These are phyloP conservation scores for Fragaria nilgerrensis DNA, from an alignment of 306 rosid species.

Conservation along the genomic window DNA sequence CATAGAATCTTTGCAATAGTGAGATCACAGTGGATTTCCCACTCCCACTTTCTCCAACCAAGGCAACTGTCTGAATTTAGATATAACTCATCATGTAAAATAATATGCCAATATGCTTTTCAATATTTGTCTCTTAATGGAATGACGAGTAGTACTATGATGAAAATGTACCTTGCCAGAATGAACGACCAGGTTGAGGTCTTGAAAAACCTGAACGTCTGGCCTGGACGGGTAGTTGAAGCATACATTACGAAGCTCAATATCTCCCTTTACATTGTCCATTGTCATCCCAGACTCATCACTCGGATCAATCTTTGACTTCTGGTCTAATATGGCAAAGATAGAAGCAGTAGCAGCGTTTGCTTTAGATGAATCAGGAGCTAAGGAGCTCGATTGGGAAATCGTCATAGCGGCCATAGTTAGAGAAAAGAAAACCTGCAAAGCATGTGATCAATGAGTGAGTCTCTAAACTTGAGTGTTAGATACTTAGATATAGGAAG, in stretches of 20 bases:
- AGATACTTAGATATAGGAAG: background rate
- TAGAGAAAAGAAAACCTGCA: slow-evolving; percentile 75
- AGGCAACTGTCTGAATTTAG: slow-evolving; percentile 60
- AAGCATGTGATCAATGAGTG: slow-evolving; percentile 1
- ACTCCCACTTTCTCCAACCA: slow-evolving; percentile 84
- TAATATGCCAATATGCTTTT: background rate
- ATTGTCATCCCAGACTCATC: slow-evolving; percentile 56
- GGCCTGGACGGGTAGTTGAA: slow-evolving; percentile 78
- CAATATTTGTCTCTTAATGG: background rate
- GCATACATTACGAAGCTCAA: slow-evolving; percentile 56
- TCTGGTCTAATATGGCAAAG: slow-evolving; percentile 48
- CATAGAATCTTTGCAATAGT: slow-evolving; percentile 61
- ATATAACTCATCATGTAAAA: background rate
- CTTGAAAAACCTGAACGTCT: slow-evolving; percentile 63
- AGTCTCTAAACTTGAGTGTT: background rate
- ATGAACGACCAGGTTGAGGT: slow-evolving; percentile 57
- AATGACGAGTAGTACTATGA: background rate
- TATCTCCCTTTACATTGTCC: slow-evolving; percentile 52
- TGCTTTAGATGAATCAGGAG: slow-evolving; percentile 59
- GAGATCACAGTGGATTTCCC: slow-evolving; percentile 63
- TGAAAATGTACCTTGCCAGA: slow-evolving; percentile 62
- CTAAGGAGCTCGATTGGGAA: slow-evolving; percentile 53
- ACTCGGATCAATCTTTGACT: slow-evolving; percentile 57
- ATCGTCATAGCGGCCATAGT: slow-evolving; percentile 69
- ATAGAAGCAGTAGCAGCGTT: slow-evolving; percentile 59